These are phyloP conservation scores for Iberis amara DNA, from an alignment of 441 rosid species.

Conservation along the genomic window DNA sequence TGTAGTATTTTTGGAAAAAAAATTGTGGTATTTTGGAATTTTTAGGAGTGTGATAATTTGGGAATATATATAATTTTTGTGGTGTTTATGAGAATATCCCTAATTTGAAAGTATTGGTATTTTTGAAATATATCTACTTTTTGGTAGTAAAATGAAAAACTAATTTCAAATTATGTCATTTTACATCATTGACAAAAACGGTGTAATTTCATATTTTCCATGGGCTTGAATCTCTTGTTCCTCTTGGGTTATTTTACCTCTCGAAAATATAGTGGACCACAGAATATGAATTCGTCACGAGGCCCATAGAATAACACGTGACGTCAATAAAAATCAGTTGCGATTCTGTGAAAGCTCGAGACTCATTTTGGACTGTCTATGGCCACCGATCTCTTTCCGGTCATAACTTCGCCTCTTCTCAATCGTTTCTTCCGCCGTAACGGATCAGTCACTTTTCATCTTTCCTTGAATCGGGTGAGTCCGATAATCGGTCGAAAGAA, in stretches of 20 bases:
- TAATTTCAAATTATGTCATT: too few relatives aligned
- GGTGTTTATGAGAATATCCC: too few relatives aligned
- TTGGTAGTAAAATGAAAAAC: too few relatives aligned
- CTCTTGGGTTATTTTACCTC: not conserved
- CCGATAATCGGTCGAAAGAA: not conserved
- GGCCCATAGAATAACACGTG: slow-evolving; percentile 18
- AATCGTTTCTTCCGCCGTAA: not conserved
- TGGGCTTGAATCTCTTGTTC: not conserved
- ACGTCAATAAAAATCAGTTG: slow-evolving; percentile 6
- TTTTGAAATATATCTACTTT: too few relatives aligned
- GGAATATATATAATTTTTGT: too few relatives aligned
- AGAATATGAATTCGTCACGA: not conserved
- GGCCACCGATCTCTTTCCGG: slow-evolving; percentile 30
- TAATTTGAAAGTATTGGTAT: too few relatives aligned
- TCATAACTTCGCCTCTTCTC: slow-evolving; percentile 13
- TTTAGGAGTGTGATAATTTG: too few relatives aligned
- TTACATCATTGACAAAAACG: too few relatives aligned
- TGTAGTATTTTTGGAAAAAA: too few relatives aligned
- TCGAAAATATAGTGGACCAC: not conserved
- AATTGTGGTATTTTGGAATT: too few relatives aligned
- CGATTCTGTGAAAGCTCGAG: slow-evolving; percentile 1
- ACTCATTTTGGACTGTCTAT: slow-evolving; percentile 21
- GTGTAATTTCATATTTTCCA: not conserved
- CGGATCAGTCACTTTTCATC: slow-evolving; percentile 6
- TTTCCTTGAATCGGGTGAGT: slow-evolving; percentile 13